Conservation (phyloP, 2,329 filamentous ascomycete species). For the Xylaria sp. region DNA sequence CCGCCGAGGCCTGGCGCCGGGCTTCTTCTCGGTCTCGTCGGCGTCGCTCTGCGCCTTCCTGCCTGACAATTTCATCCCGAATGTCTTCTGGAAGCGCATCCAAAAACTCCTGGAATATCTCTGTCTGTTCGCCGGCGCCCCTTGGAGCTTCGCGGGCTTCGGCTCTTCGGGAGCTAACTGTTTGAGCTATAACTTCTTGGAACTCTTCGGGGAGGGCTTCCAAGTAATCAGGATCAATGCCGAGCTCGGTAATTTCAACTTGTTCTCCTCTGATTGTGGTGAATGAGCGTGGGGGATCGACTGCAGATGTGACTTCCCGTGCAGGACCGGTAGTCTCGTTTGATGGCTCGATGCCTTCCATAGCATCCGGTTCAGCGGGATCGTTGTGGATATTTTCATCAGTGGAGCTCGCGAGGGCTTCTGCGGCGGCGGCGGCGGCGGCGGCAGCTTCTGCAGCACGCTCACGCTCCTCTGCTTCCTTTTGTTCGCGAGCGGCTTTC, state of each 20-base stretch:
- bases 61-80: constrained; percentile 85
- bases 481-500: constrained; percentile 68
- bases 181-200: constrained; percentile 91
- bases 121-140: constrained; percentile 74
- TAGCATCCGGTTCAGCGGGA: constrained; percentile 37
- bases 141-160: constrained; percentile 72
- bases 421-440: constrained; percentile 49
- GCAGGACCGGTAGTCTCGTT: constrained; percentile 41
- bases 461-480: constrained; percentile 72
- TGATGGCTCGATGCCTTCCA: constrained; percentile 45
- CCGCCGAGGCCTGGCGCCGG: constrained; percentile 67
- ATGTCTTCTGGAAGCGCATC: constrained; percentile 91
- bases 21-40: constrained; percentile 84
- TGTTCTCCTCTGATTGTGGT: constrained; percentile 86
- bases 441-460: constrained; percentile 65
- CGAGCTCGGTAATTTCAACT: constrained; percentile 90
- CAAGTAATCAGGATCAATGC: constrained; percentile 93
- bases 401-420: constrained; percentile 55
- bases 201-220: constrained; percentile 98
- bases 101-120: constrained; percentile 91
- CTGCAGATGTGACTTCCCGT: constrained; percentile 48
- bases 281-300: constrained; percentile 69
- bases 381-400: constrained; percentile 50
- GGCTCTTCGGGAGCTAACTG: constrained; percentile 81
- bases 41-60: constrained; percentile 87